Base-by-base conservation (phyloP, 805 yeast genomes). In the Yamadazyma takamatsuzukensis region DNA sequence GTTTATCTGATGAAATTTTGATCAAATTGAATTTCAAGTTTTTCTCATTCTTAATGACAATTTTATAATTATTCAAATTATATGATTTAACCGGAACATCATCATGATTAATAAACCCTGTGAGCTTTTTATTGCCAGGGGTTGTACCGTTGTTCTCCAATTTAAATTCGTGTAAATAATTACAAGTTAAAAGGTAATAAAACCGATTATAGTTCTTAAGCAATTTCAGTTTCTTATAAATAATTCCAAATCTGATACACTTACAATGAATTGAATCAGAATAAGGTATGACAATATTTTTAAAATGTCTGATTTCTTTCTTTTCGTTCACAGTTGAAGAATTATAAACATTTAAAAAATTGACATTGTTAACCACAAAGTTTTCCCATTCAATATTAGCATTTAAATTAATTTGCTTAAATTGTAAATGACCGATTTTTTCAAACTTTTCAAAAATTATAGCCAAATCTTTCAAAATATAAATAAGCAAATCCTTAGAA, bases 281-380 rank as follows among this genome's bases (percentile, higher is more conserved):
- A 38, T 59, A 66, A 3, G 72, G 72, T 3, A 64, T 19, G 2
- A 31, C 41, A 11, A 66, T 37, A 25, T 48, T 12, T 29, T 70
- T 68, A 34, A 71, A 57, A 33, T 72, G 75, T 47, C 95, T 68
- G 11, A 43, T 39, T 34, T 47, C 54, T 30, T 34, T 47, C 31
- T 49, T 49, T 13, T 83, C 81, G 29, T 78, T 54, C 30, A 67
- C 60, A 19, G 76, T 76, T 8, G 24, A 16, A n/a, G 43, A 36
- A 11, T 36, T 35, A 34, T 44, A 49, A 10, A 41, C 36, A 45
- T 80, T 78, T 33, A 86, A 71, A 49, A 86, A 84, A 54, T 80
- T 78, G 27, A 73, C 48, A 40, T 63, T 66, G 37, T 51, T 48
- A 1, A 56, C 38, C 34, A 65, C 52, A 36, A 64, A 66, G 35